Percentiles rank a stretch among this genome's conserved stretches.
These are phyloP conservation scores for Colletotrichum theobromicola DNA, from an alignment of 2,329 filamentous ascomycete species.

Conservation along the genomic window DNA sequence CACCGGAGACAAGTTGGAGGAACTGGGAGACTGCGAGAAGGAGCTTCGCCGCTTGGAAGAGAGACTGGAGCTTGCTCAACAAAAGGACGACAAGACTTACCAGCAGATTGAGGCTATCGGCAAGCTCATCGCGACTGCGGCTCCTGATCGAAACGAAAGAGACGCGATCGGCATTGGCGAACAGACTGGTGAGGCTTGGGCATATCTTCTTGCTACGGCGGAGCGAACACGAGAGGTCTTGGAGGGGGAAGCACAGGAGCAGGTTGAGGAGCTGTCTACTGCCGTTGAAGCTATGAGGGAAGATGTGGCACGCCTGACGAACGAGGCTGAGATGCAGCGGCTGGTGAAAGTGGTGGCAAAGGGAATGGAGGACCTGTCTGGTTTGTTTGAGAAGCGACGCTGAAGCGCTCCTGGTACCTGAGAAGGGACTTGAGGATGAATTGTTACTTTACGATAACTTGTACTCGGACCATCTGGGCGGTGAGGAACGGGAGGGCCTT, in stretches of 20 bases:
- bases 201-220: background rate
- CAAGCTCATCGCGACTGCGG: background rate
- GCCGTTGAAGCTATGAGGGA: background rate
- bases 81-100: background rate
- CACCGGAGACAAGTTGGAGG: background rate
- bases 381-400: background rate
- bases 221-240: background rate
- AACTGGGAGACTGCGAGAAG: background rate
- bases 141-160: background rate
- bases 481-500: background rate
- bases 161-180: background rate
- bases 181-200: accelerated
- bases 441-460: background rate
- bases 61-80: accelerated
- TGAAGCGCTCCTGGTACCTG: background rate
- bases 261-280: background rate
- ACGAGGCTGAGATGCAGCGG: background rate
- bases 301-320: background rate
- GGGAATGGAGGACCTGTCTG: background rate
- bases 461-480: background rate
- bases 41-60: background rate
- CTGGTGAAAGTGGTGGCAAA: background rate
- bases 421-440: background rate
- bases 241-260: background rate
- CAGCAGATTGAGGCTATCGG: background rate